Evolutionary conservation across 192 early-diverging fungal genomes (phyloP).

Genomic region (Gryganskiella cystojenkinii): DNA sequence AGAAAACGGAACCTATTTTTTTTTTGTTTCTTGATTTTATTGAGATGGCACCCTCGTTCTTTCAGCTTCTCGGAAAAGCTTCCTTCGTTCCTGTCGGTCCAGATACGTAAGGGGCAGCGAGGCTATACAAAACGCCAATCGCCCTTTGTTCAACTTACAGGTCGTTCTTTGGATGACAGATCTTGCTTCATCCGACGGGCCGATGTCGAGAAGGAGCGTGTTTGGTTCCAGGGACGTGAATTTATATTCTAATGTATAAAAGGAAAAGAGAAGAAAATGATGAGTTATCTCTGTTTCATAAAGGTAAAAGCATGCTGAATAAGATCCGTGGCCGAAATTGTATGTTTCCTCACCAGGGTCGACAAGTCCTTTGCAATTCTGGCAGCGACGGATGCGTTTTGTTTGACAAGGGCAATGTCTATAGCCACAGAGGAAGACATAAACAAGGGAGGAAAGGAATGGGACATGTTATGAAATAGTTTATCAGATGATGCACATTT

Average conservation of each 20-base stretch:
- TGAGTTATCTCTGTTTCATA: too few species aligned
- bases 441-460: not conserved
- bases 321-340: too few species aligned
- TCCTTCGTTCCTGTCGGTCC: too few species aligned
- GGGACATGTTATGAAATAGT: too few species aligned
- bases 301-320: too few species aligned
- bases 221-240: not conserved
- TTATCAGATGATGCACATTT: too few species aligned
- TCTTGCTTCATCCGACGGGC: constrained; percentile 22
- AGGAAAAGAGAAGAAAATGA: too few species aligned
- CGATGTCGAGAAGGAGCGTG: constrained; percentile 30
- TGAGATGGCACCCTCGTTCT: too few species aligned
- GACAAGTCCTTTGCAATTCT: constrained; percentile 76
- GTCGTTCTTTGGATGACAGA: constrained; percentile 7
- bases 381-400: constrained; percentile 88
- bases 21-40: constrained; percentile 2
- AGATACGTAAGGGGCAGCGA: too few species aligned
- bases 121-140: too few species aligned
- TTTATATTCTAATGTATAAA: too few species aligned
- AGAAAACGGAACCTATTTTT: not conserved
- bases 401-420: constrained; percentile 93
- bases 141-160: constrained; percentile 21
- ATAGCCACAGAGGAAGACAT: not conserved
- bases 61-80: too few species aligned
- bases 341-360: constrained; percentile 37